phyloP scores from a whole-genome alignment of 257 asterid genomes.

The Solanum phureja region DNA sequence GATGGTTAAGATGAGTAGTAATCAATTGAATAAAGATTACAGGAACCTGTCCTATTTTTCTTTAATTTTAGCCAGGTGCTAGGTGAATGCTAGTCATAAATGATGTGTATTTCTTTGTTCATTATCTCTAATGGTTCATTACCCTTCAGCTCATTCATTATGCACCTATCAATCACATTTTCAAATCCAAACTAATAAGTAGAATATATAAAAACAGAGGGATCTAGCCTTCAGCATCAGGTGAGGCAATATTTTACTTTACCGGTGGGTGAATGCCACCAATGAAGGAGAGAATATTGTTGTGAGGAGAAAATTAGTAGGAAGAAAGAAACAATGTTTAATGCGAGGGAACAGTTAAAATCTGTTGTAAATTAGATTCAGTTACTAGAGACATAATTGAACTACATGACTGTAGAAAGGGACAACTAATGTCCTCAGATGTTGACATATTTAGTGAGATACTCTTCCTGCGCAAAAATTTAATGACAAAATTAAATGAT shows the following conservation, averaged over 20 bases:
- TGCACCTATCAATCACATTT: neutral
- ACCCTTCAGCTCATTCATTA: neutral
- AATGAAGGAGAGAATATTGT: neutral
- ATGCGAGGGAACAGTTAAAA: neutral
- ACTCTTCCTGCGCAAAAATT: neutral
- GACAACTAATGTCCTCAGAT: neutral
- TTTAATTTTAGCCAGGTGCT: neutral
- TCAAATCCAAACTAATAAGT: neutral
- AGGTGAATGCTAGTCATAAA: neutral
- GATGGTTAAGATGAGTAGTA: constrained; percentile 66
- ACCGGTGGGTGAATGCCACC: neutral
- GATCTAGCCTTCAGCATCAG: neutral
- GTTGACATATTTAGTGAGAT: neutral
- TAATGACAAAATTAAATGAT: neutral
- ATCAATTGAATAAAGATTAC: neutral
- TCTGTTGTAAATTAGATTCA: neutral
- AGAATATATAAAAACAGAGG: neutral
- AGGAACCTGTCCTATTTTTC: neutral
- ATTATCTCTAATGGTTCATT: neutral
- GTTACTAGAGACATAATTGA: neutral
- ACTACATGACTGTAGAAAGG: neutral
- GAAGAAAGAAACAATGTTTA: neutral
- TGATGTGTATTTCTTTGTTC: neutral
- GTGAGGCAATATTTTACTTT: neutral
- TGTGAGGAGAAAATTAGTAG: neutral